These are phyloP conservation scores for Melampsora americana DNA, from an alignment of 1,284 basidiomycete species.

Conservation along the genomic window DNA sequence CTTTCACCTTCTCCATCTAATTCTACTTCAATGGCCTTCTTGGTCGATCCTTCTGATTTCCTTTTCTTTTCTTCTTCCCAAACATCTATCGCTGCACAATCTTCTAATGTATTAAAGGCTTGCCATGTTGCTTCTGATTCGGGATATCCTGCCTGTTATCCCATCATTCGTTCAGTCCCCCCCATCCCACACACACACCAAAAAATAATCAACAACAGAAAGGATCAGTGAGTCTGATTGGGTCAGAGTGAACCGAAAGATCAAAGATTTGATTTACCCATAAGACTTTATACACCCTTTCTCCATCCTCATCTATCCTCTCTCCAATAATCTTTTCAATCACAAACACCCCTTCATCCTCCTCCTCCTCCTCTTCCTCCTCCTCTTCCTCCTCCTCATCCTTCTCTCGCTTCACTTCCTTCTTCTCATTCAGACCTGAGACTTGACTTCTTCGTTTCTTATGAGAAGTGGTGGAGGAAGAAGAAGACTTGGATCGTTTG, in stretches of 20 bases:
- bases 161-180: not conserved
- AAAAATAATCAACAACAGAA: not conserved
- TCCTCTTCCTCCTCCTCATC: not conserved
- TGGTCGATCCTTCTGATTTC: not conserved
- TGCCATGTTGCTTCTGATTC: conserved; percentile 37
- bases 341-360: conserved; percentile 26
- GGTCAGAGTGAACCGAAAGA: too few relatives aligned
- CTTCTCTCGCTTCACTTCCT: not conserved
- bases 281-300: conserved; percentile 33
- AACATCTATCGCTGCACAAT: conserved; percentile 29
- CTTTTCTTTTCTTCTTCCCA: conserved; percentile 1
- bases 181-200: not conserved
- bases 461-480: too few relatives aligned
- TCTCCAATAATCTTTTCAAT: conserved; percentile 36
- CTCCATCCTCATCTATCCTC: conserved; percentile 24
- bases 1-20: not conserved
- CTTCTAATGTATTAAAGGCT: conserved; percentile 26
- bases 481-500: too few relatives aligned
- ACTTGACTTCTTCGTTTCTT: conserved; percentile 23
- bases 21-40: too few relatives aligned
- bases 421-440: not conserved
- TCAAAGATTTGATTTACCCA: conserved; percentile 13
- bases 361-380: not conserved
- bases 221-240: not conserved
- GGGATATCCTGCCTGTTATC: conserved; percentile 22